These are phyloP conservation scores for Pythium apleroticum DNA, from an alignment of 352 stramenopile genomes.

Conservation along the genomic window DNA sequence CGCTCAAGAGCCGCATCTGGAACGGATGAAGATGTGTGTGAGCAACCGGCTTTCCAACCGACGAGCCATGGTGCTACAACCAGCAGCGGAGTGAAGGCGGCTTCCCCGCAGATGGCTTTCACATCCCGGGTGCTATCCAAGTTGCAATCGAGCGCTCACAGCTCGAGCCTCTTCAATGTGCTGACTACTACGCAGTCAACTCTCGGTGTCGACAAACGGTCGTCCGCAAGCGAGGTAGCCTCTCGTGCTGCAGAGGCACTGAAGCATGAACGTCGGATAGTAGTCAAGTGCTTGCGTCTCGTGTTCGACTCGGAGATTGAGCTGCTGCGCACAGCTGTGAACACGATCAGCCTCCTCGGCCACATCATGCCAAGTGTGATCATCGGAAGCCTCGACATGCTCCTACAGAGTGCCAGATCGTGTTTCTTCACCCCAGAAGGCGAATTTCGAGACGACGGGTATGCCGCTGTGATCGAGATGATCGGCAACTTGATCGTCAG, in stretches of 20 bases:
- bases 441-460: conserved; percentile 66
- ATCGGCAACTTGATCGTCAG: conserved; percentile 39
- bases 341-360: conserved; percentile 54
- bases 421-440: conserved; percentile 61
- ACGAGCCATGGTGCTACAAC: conserved; percentile 1
- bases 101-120: conserved; percentile 46
- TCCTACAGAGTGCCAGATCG: conserved; percentile 14
- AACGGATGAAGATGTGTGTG: not conserved
- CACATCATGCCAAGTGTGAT: conserved; percentile 51
- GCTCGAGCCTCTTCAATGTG: conserved; percentile 59
- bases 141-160: conserved; percentile 51
- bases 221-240: conserved; percentile 11
- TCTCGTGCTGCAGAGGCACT: not conserved
- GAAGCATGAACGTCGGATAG: conserved; percentile 30
- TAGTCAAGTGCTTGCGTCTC: conserved; percentile 44
- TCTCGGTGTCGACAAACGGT: conserved; percentile 8
- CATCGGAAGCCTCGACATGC: conserved; percentile 38
- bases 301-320: conserved; percentile 65
- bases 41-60: conserved; percentile 18
- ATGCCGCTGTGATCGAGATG: conserved; percentile 61
- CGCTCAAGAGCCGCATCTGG: not conserved
- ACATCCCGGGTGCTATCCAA: conserved; percentile 77
- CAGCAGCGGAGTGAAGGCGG: conserved; percentile 19
- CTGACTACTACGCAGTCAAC: conserved; percentile 35
- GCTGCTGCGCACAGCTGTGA: conserved; percentile 55